Evolutionary conservation across 1,139 yeast species (phyloP).

Genomic region (Geotrichum phurueaensis): DNA sequence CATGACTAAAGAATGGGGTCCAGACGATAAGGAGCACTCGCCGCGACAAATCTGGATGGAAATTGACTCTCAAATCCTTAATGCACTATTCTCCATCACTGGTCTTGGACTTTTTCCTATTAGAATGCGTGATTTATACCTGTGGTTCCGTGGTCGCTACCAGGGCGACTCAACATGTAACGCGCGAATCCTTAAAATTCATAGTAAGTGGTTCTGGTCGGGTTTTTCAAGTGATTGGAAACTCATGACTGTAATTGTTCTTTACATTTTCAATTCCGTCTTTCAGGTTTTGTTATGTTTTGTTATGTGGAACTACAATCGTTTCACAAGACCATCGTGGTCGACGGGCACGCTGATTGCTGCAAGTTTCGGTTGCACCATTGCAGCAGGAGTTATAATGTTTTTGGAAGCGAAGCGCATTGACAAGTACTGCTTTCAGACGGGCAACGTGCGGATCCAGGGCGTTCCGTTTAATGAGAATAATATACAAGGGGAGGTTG

Average conservation of each 20-base stretch:
- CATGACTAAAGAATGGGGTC: slow-evolving; percentile 23
- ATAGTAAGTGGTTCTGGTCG: slow-evolving; percentile 22
- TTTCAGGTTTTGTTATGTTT: slow-evolving; percentile 20
- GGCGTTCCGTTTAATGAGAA: slow-evolving; percentile 8
- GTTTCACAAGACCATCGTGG: slow-evolving; percentile 25
- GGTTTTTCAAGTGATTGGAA: slow-evolving; percentile 19
- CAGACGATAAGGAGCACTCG: slow-evolving; percentile 21
- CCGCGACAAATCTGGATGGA: slow-evolving; percentile 27
- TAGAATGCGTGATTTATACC: slow-evolving; percentile 21
- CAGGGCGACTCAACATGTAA: slow-evolving; percentile 6
- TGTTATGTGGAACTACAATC: slow-evolving; percentile 25
- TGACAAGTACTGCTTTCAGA: slow-evolving; percentile 13
- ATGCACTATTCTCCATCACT: slow-evolving; percentile 24
- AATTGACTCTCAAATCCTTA: slow-evolving; percentile 24
- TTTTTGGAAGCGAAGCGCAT: slow-evolving; percentile 15
- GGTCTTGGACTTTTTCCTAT: slow-evolving; percentile 25
- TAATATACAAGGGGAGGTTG: background rate
- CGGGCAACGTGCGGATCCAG: slow-evolving; percentile 9
- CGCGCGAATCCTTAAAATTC: slow-evolving; percentile 12
- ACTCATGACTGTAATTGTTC: slow-evolving; percentile 19
- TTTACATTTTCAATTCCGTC: slow-evolving; percentile 22
- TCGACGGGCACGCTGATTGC: slow-evolving; percentile 23
- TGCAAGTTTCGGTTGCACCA: slow-evolving; percentile 19
- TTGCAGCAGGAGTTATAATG: slow-evolving; percentile 17
- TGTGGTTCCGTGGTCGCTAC: slow-evolving; percentile 19